Base-by-base conservation (phyloP, 768 basidiomycete species). In the Tulasnella sp. region DNA sequence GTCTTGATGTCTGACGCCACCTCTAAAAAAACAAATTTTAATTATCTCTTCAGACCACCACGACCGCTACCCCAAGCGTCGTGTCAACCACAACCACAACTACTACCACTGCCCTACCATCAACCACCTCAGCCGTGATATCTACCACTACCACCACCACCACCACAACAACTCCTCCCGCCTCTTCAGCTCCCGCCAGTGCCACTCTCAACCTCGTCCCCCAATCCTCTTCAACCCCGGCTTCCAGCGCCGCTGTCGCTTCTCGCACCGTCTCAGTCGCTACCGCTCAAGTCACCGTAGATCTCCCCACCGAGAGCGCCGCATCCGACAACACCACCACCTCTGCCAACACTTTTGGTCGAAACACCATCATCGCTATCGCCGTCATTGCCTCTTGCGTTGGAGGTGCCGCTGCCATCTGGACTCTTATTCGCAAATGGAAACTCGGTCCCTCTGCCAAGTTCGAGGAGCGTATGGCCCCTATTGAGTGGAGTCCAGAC, bases 351-450 rank as follows among this genome's bases (percentile, higher is more conserved):
- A 76, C 74, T n/a, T 49, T 83, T 85, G 11, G 83, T 82, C 69
- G 83, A 85, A 31, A 85, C 86, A 76, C 77, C 1, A 78, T 87
- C 74, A 93, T 90, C 22, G 86, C 89, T 58, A 84, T 96, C 79
- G 91, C 93, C 80, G 87, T 88, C 71, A 85, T 93, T 72, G 94
- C 88, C 4, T 86, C 90, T 7, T 89, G 86, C 67, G 79, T 94
- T 58, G 94, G 89, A 72, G 91, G 87, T 38, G 81, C 91, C 72
- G 87, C 87, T 76, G 89, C 94, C 79, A 85, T 91, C 78, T 96
- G 94, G 94, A 96, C 93, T 69, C 84, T 94, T 81, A 92, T 95
- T 86, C 91, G 94, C 85, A 94, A 95, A 83, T 94, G 93, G 91
- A 94, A 94, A 85, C 90, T 95, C 81, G 89, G 88, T 74, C 89